Evolutionary conservation across 2,329 filamentous ascomycete species (phyloP), one percentile per base, ranked within the genome.

Genomic region (Cryphonectria japonica): DNA sequence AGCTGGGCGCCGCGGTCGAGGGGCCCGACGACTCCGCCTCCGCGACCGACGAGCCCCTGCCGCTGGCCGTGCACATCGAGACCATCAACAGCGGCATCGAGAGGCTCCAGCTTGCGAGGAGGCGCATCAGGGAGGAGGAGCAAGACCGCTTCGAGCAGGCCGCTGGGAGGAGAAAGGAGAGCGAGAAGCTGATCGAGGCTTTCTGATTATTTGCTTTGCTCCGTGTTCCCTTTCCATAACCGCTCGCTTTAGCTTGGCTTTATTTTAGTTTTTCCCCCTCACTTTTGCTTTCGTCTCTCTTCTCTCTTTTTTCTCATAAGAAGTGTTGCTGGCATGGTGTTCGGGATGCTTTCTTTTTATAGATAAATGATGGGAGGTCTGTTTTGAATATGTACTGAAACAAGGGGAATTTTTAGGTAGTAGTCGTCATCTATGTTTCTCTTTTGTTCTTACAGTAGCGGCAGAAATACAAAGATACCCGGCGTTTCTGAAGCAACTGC

Each of bases 61-160:
- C 92, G 2, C 82, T 96, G 5, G 86, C 87, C 66, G 90, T 93
- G 59, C 92, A 96, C 77, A 90, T 96, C 57, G 89, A 93, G 75
- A 90, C 89, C 69, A 94, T 96, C 73, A 85, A 92, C 70, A 83
- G 88, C 65, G 91, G 92, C 0, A 88, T 95, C 1, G 91, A 94
- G 79, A 85, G 93, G 73, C 81, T 96, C 72, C 90, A 93, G 78
- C 80, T 82, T 32, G 89, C 90, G 63, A 84, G 92, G 71, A 85
- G 86, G 59, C 86, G 88, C 72, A 87, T 89, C 26, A 83, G 87
- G 68, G 85, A 83, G 41, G 80, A 88, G 22, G 89, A 92, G 82
- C 84, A 88, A 59, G 87, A 91, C 46, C 82, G 86, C 67, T 81
- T 90, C 37, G 81, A 83, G 69, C 83, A 86, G 75, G 86, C 85